Base-by-base conservation (phyloP, 129 eudicot genomes). In the Centella asiatica region DNA sequence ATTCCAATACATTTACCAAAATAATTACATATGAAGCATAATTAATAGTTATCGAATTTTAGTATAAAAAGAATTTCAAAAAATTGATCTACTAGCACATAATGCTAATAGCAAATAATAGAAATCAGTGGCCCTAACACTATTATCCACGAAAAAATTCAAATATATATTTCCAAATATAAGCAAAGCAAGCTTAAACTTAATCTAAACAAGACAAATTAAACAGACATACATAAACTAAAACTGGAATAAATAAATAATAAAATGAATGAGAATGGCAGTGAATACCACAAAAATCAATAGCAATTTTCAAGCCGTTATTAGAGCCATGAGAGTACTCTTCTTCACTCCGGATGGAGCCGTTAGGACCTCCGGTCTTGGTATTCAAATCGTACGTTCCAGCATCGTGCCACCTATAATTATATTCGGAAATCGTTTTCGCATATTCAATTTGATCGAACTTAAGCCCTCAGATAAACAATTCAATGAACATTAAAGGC, bases 311-410 rank as follows among this genome's bases (percentile, higher is more conserved):
- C 54, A 90, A 67, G 60, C 97, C 97, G 39, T 69, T 90, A 36
- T 90, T 90, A 27, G 94, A 77, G 19, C 88, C 89, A 44, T 86
- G 95, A 71, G 80, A 58, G 77, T 20, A 77, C 79, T 86, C 97
- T 64, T 81, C 90, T 63, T 81, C 95, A 17, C 65, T 77, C 64
- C 95, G 77, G 52, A 92, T 87, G n/a, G 95, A 86, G 72, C 94
- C 98, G 56, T 92, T 92, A 15, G 98, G 85, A 54, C 98, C 98
- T 26, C 98, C 98, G 0, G 94, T 92, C 70, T 92, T 87, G 17
- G 94, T 81, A 39, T 87, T 79, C 69, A 69, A 89, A 66, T 83
- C 89, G 62, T 86, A 92, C 0, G 98, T 92, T 46, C 95, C 98
- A 47, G 95, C 98, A 71, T 92, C 95, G 74, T 92, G 98, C 95